These are phyloP conservation scores for Penicillium sp. DNA, from an alignment of 2,329 filamentous ascomycete species.

Conservation along the genomic window DNA sequence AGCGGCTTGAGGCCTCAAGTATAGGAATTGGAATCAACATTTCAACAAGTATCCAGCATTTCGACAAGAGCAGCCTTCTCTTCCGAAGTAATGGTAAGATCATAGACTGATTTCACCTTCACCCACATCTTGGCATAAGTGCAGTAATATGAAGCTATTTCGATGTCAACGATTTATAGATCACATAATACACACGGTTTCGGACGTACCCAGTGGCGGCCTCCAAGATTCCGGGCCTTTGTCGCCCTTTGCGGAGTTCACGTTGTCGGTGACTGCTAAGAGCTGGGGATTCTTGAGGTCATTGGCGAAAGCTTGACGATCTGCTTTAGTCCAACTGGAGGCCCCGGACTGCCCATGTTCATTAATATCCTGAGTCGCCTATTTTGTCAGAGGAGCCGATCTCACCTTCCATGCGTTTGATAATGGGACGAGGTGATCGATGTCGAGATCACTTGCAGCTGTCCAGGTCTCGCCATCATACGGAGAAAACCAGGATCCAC, in stretches of 20 bases:
- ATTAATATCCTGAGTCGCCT: not conserved
- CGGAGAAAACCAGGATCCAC: conserved; percentile 67
- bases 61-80: conserved; percentile 67
- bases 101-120: conserved; percentile 71
- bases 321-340: conserved; percentile 65
- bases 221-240: conserved; percentile 72
- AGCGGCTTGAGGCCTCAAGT: not conserved
- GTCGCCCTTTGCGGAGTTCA: conserved; percentile 74
- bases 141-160: conserved; percentile 64
- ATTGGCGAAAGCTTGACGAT: conserved; percentile 70
- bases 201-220: conserved; percentile 58
- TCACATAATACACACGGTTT: not conserved
- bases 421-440: conserved; percentile 79
- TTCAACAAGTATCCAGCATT: conserved; percentile 53
- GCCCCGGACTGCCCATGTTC: conserved; percentile 54
- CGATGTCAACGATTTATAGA: conserved; percentile 1
- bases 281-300: conserved; percentile 74
- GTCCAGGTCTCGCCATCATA: conserved; percentile 74
- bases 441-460: conserved; percentile 67
- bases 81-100: conserved; percentile 64
- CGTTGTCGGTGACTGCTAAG: conserved; percentile 72
- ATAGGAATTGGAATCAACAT: not conserved
- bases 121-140: conserved; percentile 76
- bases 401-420: conserved; percentile 73
- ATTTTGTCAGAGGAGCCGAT: not conserved